These are phyloP conservation scores for Rossbeevera mucosa DNA, from an alignment of 768 basidiomycete species.

Conservation along the genomic window DNA sequence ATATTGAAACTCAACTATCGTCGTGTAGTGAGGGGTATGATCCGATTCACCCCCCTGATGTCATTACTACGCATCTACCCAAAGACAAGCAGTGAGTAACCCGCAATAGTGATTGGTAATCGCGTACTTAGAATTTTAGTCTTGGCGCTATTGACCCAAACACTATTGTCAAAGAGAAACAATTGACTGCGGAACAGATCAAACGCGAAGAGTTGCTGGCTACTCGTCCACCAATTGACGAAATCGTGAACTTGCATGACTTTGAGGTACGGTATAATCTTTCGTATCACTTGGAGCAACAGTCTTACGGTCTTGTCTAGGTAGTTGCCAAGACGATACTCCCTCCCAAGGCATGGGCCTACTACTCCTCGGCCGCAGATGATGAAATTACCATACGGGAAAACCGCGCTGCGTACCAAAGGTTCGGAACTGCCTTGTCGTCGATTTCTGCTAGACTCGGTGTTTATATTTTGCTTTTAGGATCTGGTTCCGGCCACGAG, in stretches of 20 bases:
- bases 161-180: slow-evolving; percentile 58
- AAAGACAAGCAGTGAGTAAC: slow-evolving; percentile 69
- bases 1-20: neutral
- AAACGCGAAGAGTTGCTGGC: slow-evolving; percentile 55
- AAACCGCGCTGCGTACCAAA: slow-evolving; percentile 84
- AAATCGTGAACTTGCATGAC: slow-evolving; percentile 86
- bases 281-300: no score
- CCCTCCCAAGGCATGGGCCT: slow-evolving; percentile 85
- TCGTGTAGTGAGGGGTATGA: slow-evolving; percentile 55
- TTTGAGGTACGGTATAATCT: slow-evolving; percentile 69
- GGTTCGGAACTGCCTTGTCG: slow-evolving; percentile 36
- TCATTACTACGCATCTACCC: slow-evolving; percentile 69
- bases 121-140: slow-evolving; percentile 27
- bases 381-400: slow-evolving; percentile 87
- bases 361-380: slow-evolving; percentile 89
- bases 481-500: slow-evolving; percentile 85
- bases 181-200: slow-evolving; percentile 64
- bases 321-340: slow-evolving; percentile 77
- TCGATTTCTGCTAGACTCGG: neutral
- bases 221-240: slow-evolving; percentile 63
- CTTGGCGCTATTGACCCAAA: slow-evolving; percentile 65
- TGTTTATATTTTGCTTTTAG: slow-evolving; percentile 27
- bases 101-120: neutral
- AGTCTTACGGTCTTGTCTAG: slow-evolving; percentile 32
- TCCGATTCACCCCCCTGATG: slow-evolving; percentile 81